These are phyloP conservation scores for Phytophthora pluvialis DNA, from an alignment of 352 stramenopile species.

Conservation along the genomic window DNA sequence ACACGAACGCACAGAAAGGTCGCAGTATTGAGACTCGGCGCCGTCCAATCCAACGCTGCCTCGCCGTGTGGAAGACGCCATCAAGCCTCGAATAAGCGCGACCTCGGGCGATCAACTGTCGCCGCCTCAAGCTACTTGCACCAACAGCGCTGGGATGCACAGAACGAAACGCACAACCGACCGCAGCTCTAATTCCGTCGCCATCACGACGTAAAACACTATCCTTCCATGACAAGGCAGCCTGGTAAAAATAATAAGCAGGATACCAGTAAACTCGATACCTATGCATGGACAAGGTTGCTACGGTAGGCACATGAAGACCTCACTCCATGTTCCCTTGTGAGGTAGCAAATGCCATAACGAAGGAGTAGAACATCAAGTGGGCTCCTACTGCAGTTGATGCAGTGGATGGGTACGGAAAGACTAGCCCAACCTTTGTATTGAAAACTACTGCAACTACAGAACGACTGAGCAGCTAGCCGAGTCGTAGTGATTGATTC, in stretches of 20 bases:
- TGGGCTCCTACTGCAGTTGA: too few relatives aligned
- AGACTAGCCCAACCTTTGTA: too few relatives aligned
- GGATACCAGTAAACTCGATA: too few relatives aligned
- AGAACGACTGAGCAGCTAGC: background rate
- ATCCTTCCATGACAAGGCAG: background rate
- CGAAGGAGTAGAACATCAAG: too few relatives aligned
- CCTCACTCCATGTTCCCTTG: too few relatives aligned
- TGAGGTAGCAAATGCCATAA: too few relatives aligned
- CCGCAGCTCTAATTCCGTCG: slow-evolving; percentile 24
- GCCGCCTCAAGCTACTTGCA: background rate
- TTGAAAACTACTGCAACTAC: too few relatives aligned
- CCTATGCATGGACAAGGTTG: background rate
- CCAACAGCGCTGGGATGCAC: background rate
- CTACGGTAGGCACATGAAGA: too few relatives aligned
- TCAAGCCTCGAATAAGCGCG: slow-evolving; percentile 12
- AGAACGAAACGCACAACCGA: slow-evolving; percentile 18
- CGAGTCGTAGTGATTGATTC: too few relatives aligned
- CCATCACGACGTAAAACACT: background rate
- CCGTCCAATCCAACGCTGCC: slow-evolving; percentile 62
- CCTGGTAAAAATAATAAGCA: slow-evolving; percentile 17
- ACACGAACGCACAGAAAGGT: slow-evolving; percentile 56
- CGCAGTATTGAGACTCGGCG: slow-evolving; percentile 63
- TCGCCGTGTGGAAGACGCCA: slow-evolving; percentile 37
- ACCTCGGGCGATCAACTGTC: background rate
- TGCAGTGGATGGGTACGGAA: too few relatives aligned